phyloP scores from a whole-genome alignment of 1,284 basidiomycete genomes.

The Dichomitus squalens region DNA sequence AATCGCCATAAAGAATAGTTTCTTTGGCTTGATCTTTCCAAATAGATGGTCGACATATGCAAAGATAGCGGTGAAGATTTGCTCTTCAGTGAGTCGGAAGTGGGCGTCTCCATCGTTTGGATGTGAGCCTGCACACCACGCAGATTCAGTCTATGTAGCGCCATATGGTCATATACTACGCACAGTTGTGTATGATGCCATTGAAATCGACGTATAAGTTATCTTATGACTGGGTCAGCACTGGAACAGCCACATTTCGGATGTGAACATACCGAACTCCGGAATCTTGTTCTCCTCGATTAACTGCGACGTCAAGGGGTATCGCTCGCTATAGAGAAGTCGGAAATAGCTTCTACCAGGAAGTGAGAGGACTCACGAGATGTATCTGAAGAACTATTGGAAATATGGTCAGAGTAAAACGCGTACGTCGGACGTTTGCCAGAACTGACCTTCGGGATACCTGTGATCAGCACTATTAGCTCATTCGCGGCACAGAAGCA shows the following conservation, averaged over 20 bases:
- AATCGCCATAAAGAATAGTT: slow-evolving; percentile 96
- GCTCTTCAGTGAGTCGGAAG: slow-evolving; percentile 93
- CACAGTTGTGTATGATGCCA: slow-evolving; percentile 97
- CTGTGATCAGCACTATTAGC: slow-evolving; percentile 9
- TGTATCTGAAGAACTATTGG: slow-evolving; percentile 79
- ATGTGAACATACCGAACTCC: slow-evolving; percentile 69
- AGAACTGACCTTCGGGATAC: slow-evolving; percentile 30
- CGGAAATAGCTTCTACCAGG: slow-evolving; percentile 3
- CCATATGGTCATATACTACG: slow-evolving; percentile 26
- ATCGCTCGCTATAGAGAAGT: slow-evolving; percentile 77
- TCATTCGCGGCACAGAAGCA: too few relatives aligned
- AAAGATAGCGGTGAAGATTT: slow-evolving; percentile 97
- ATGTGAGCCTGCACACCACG: slow-evolving; percentile 66
- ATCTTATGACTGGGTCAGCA: slow-evolving; percentile 47
- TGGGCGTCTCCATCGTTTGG: slow-evolving; percentile 95
- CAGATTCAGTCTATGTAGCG: neutral
- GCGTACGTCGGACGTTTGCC: slow-evolving; percentile 2
- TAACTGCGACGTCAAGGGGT: slow-evolving; percentile 96
- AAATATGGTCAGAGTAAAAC: neutral
- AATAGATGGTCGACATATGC: slow-evolving; percentile 97
- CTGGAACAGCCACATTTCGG: neutral
- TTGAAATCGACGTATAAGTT: slow-evolving; percentile 97
- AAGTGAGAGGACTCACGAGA: slow-evolving; percentile 59
- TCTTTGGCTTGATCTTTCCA: slow-evolving; percentile 96
- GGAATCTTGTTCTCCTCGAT: slow-evolving; percentile 98